Evolutionary conservation across 208 protist genomes (phyloP), one percentile per base, ranked within the genome.

Genomic region (Trypanosoma scelopori): DNA sequence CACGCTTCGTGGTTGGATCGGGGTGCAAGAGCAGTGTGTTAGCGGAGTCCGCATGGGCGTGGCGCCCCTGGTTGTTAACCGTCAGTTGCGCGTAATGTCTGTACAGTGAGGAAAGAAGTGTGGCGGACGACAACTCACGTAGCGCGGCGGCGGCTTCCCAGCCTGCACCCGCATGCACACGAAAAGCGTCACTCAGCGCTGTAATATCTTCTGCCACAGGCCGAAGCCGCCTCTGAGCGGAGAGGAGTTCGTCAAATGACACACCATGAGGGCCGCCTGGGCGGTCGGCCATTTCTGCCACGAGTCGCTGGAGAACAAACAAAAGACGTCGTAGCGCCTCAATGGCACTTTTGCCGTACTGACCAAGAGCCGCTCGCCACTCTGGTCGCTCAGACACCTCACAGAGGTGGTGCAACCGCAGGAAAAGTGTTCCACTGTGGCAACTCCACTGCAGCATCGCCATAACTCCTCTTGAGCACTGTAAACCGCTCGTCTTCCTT

Each of bases 291-390:
- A 90, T 63, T 46, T 84, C 81, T 9, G 74, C 62, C 3, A 85
- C 79, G 39, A 81, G 64, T 6, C 85, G 71, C 45, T 78, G 85
- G 5, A 89, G 30, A 11, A 90, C 32, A 3, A 68, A 60, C 11
- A 90, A 58, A 0, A 74, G 22, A 9, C 63, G 18, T 0, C 78
- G 83, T 23, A 94, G 55, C 27, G 77, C 79, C 25, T 77, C 81
- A 41, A 91, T 75, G 7, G 85, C 83, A 61, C 82, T 78, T 58
- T 69, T 74, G 9, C 89, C 89, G 69, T 94, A 94, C 61, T 75
- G 80, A 27, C 89, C 89, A n/a, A 94, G 74, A 25, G 64, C 67
- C 11, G 68, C 74, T 1, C 73, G 79, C 60, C 74, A 55, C n/a
- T 71, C 53, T 32, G 69, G 60, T 41, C 63, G 57, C 25, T 76